Evolutionary conservation across 2,329 filamentous ascomycete species (phyloP).

Genomic region (Colletotrichum shisoi): DNA sequence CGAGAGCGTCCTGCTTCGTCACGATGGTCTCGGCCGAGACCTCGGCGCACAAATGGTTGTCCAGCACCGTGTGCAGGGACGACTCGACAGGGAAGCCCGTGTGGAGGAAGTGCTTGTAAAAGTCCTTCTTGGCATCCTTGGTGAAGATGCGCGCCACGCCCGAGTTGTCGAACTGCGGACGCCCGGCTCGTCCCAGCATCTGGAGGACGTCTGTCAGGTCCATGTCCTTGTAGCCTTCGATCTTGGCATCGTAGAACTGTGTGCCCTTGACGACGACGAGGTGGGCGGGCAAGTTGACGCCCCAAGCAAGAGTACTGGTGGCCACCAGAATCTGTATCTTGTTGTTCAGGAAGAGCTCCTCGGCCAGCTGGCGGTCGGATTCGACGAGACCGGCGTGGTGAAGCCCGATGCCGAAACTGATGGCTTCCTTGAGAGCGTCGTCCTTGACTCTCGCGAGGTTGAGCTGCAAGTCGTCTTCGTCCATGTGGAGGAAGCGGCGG

Average conservation of each 20-base stretch:
- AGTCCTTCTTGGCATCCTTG: slow-evolving; percentile 96
- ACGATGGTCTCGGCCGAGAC: slow-evolving; percentile 90
- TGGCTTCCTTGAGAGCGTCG: slow-evolving; percentile 87
- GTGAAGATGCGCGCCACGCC: slow-evolving; percentile 98
- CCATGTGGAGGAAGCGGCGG: slow-evolving; percentile 89
- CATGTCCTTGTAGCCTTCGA: slow-evolving; percentile 98
- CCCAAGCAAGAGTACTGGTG: slow-evolving; percentile 96
- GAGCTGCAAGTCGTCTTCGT: slow-evolving; percentile 88
- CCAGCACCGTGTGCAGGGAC: slow-evolving; percentile 91
- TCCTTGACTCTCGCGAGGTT: slow-evolving; percentile 93
- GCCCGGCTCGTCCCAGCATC: slow-evolving; percentile 94
- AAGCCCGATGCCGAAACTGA: slow-evolving; percentile 95
- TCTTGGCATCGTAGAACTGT: slow-evolving; percentile 97
- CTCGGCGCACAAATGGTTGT: slow-evolving; percentile 96
- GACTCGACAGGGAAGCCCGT: slow-evolving; percentile 98
- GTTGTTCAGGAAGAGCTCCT: slow-evolving; percentile 95
- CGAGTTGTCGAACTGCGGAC: slow-evolving; percentile 94
- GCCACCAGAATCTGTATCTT: slow-evolving; percentile 97
- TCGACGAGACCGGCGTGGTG: slow-evolving; percentile 98
- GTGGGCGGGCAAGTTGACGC: slow-evolving; percentile 96
- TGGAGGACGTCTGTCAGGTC: slow-evolving; percentile 96
- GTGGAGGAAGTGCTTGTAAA: slow-evolving; percentile 99
- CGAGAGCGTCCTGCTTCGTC: slow-evolving; percentile 95
- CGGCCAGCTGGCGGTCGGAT: slow-evolving; percentile 86
- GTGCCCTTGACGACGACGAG: slow-evolving; percentile 97